Percentiles rank a stretch among this genome's conserved stretches.
These are phyloP conservation scores for Cladosporium austrohemisphaericum DNA, from an alignment of 2,329 filamentous ascomycete genomes.

Conservation along the genomic window DNA sequence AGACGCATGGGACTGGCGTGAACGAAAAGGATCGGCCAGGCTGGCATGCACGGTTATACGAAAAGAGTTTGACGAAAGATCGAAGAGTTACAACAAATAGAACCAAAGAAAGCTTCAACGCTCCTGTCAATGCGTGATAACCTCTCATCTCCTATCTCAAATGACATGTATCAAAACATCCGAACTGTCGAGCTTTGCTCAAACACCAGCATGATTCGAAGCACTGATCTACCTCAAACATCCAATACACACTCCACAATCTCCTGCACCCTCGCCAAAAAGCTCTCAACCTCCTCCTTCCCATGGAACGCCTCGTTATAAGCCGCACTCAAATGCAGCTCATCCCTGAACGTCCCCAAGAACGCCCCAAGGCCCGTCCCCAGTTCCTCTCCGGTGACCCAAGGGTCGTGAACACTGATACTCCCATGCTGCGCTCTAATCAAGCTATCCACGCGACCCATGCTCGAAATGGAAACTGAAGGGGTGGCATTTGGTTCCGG, in stretches of 20 bases:
- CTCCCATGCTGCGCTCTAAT: neutral
- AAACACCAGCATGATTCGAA: too few species aligned
- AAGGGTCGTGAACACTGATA: neutral
- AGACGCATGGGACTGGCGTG: neutral
- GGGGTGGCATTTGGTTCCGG: neutral
- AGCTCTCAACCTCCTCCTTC: neutral
- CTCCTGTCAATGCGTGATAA: neutral
- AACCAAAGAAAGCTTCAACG: neutral
- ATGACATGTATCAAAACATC: neutral
- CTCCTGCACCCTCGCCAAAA: constrained; percentile 7
- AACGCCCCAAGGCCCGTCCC: constrained; percentile 5
- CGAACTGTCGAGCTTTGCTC: neutral
- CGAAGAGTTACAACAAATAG: neutral
- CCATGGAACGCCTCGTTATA: constrained; percentile 7
- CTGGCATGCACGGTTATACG: constrained; percentile 3
- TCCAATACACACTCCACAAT: constrained; percentile 1
- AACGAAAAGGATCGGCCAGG: too few species aligned
- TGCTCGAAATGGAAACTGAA: constrained; percentile 11
- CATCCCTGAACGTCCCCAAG: constrained; percentile 6
- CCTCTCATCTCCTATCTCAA: neutral
- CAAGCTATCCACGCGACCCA: constrained; percentile 3
- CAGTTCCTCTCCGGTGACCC: constrained; percentile 11
- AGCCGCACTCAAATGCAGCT: constrained; percentile 5
- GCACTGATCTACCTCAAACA: neutral
- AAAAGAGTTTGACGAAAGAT: neutral